These are phyloP conservation scores for Croton laevigatus DNA, from an alignment of 441 rosid genomes.

Conservation along the genomic window DNA sequence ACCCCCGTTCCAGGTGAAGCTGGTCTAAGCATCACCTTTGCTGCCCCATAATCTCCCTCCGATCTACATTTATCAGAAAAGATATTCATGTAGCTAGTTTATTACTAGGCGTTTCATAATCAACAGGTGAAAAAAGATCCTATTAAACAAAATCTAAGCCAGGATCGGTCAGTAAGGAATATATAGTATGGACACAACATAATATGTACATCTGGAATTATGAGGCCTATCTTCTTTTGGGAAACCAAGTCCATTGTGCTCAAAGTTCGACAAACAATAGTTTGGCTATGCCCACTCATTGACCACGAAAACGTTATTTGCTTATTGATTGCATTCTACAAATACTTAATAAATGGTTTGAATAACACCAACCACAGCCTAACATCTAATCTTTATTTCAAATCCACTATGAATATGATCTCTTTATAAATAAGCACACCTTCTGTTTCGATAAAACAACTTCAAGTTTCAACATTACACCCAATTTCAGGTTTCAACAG, in stretches of 20 bases:
- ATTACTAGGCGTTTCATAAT: not conserved
- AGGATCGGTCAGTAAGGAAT: not conserved
- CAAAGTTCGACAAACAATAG: not conserved
- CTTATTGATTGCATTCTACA: not conserved
- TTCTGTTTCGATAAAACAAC: not conserved
- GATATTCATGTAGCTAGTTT: not conserved
- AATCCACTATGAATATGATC: not conserved
- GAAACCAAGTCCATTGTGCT: not conserved
- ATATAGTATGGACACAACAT: not conserved
- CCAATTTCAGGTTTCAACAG: not conserved
- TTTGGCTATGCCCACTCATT: not conserved
- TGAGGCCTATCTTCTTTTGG: not conserved
- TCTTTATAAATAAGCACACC: not conserved
- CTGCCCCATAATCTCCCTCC: constrained; percentile 87
- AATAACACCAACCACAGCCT: not conserved
- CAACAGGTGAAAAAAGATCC: not conserved
- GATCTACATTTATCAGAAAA: constrained; percentile 42
- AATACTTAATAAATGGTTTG: not conserved
- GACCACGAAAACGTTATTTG: not conserved
- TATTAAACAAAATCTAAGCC: not conserved
- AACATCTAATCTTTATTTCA: not conserved
- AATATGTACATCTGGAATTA: not conserved
- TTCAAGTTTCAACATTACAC: not conserved
- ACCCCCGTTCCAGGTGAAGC: constrained; percentile 96
- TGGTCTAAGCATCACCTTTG: constrained; percentile 96